Evolutionary conservation across 2,329 filamentous ascomycete genomes (phyloP), one percentile per base, ranked within the genome.

Genomic region (Fusarium mangiferae): DNA sequence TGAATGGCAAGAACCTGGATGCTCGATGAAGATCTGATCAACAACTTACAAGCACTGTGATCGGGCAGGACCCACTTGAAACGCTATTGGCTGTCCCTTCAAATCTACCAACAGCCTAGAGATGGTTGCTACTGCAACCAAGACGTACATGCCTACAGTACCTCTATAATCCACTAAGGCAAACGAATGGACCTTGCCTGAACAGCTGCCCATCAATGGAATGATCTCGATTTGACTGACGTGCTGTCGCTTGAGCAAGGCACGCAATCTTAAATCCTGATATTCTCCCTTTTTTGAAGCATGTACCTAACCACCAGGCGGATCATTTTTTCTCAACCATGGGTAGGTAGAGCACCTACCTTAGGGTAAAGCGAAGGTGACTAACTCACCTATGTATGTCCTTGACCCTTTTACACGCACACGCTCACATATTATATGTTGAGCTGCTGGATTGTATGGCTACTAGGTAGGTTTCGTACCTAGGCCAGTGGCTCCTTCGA

Each of bases 61-160:
- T 66, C 63, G 61, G 63, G 63, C 48, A 51, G 60, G 41, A 62
- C 52, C 33, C 22, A 45, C 63, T 66, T 52, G 46, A 57, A 63
- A 57, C 33, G 33, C 48, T 42, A 66, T 66, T 66, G 63, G 63
- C 63, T 52, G 35, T 24, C 20, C 60, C 35, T 52, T 48, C 22
- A 26, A 35, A 28, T 65, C 35, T 36, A 51, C 33, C 12, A 33
- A 33, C 14, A 33, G 33, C 20, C 62, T 41, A 62, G 38, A 30
- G 30, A 57, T 66, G 61, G 63, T 66, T 66, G 63, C 63, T 56
- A 62, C 42, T 57, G 63, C 63, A 66, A 66, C 63, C 63, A 42
- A 57, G 55, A 28, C 30, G 30, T 51, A 18, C 55, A 58, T 58
- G 18, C 54, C 38, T 24, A 24, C 18, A 5, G 18, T 20, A 20